Conservation (phyloP, 176 grass and related monocot genomes). For the Cenchrus americanus region DNA sequence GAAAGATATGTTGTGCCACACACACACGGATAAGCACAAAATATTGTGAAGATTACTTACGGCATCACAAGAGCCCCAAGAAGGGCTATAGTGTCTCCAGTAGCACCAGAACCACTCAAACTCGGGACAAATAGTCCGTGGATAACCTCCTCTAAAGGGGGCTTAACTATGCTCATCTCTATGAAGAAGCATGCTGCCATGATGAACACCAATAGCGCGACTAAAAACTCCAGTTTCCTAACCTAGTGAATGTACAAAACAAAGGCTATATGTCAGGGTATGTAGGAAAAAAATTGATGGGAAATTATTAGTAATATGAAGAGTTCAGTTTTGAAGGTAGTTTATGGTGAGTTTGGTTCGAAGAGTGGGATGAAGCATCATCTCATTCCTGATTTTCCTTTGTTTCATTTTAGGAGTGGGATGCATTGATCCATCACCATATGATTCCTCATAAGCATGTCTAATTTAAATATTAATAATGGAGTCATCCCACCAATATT, state of each 20-base stretch:
- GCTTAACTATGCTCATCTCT: conserved; percentile 77
- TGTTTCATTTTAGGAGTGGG: not conserved
- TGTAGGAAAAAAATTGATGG: not conserved
- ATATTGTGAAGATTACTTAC: conserved; percentile 43
- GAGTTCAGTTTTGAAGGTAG: not conserved
- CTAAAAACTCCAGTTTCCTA: conserved; percentile 71
- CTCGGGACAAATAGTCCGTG: conserved; percentile 74
- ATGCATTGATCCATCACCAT: not conserved
- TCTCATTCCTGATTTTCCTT: not conserved
- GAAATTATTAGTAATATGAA: not conserved
- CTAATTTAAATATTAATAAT: not conserved
- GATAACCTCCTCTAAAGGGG: conserved; percentile 60
- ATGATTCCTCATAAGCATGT: not conserved
- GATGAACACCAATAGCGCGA: conserved; percentile 62
- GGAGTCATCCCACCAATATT: not conserved
- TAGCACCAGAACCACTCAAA: conserved; percentile 54
- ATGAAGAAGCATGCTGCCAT: conserved; percentile 79
- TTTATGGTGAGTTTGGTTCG: not conserved
- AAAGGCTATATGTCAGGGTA: not conserved
- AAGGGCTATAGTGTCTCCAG: conserved; percentile 73
- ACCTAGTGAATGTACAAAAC: conserved; percentile 45
- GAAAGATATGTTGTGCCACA: not conserved
- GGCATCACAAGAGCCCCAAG: conserved; percentile 88
- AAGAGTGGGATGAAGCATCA: not conserved
- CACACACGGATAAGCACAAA: not conserved